Evolutionary conservation across 257 asterid species (phyloP), one percentile per base, ranked within the genome.

Genomic region (Solanum bukasovii): DNA sequence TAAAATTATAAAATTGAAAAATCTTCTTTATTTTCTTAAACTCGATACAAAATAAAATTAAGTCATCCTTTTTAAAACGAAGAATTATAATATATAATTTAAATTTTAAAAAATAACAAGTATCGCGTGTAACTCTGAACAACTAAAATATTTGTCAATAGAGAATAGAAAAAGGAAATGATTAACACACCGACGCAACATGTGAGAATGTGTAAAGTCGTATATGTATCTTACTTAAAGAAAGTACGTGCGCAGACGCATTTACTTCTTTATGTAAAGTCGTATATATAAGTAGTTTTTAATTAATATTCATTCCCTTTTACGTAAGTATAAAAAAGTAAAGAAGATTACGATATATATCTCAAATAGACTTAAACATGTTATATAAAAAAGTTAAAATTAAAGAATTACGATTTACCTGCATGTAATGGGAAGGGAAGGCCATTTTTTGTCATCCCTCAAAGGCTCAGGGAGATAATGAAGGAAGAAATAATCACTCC

Each of bases 401-500:
- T 59, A 59, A 59, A 59, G 5, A 59, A 21, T 59, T 20, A 59
- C 2, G 13, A 56, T 23, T 16, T 29, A 81, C 85, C 85, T 81
- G 85, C 85, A 81, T 81, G 97, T 84, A 89, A 34, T 84, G 3
- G 99, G 98, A 65, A 83, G 87, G 34, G 27, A 38, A 4, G 99
- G 99, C 99, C 99, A 97, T 91, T 94, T 97, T 12, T 87, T 90
- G 21, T 88, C 89, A 70, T 97, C 94, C 75, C 94, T 92, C 12
- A 95, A 78, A 1, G 86, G 23, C 0, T 84, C 23, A 0, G 99
- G 99, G 31, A 95, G 96, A 27, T 81, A 92, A 20, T 95, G 91
- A 27, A 97, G 98, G 59, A 93, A 97, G 75, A 94, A 97, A 38
- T 97, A 97, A 63, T 97, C 99, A 34, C 98, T 96, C 99, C 99